These are phyloP conservation scores for Tricholoma bakamatsutake DNA, from an alignment of 768 basidiomycete species.

Conservation along the genomic window DNA sequence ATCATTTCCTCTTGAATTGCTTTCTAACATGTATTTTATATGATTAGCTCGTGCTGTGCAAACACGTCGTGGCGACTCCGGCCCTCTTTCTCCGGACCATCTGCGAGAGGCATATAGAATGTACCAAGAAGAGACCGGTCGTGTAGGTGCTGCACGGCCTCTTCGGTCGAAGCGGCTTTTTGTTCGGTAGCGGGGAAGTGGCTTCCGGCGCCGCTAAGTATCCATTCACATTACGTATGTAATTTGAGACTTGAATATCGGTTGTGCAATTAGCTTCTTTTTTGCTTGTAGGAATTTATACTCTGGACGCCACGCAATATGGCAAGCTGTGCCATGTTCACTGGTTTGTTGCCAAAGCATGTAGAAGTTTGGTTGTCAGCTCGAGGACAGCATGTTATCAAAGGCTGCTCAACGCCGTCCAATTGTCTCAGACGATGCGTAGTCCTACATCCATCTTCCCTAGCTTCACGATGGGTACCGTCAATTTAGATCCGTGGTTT, in stretches of 20 bases:
- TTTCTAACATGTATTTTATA: neutral
- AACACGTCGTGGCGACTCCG: conserved; percentile 60
- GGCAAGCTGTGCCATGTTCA: too few species aligned
- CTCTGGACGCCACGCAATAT: neutral
- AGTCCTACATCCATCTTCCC: neutral
- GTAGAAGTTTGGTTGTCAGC: neutral
- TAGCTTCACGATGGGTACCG: neutral
- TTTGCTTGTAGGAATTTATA: neutral
- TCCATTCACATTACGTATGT: neutral
- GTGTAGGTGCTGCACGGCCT: conserved; percentile 73
- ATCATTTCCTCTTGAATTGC: neutral
- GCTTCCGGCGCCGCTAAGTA: neutral
- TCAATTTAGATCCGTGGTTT: neutral
- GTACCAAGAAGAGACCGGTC: conserved; percentile 78
- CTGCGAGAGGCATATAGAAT: conserved; percentile 83
- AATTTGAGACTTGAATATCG: neutral
- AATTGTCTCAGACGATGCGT: too few species aligned
- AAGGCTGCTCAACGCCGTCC: neutral
- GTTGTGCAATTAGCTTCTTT: neutral
- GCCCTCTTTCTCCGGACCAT: conserved; percentile 83
- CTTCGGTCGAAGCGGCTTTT: conserved; percentile 69
- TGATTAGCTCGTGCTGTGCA: conserved; percentile 70
- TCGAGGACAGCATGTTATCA: neutral
- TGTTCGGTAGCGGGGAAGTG: conserved; percentile 38
- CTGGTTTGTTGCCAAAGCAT: neutral